These are phyloP conservation scores for Candida frijolesensis DNA, from an alignment of 1,139 yeast species.

Conservation along the genomic window DNA sequence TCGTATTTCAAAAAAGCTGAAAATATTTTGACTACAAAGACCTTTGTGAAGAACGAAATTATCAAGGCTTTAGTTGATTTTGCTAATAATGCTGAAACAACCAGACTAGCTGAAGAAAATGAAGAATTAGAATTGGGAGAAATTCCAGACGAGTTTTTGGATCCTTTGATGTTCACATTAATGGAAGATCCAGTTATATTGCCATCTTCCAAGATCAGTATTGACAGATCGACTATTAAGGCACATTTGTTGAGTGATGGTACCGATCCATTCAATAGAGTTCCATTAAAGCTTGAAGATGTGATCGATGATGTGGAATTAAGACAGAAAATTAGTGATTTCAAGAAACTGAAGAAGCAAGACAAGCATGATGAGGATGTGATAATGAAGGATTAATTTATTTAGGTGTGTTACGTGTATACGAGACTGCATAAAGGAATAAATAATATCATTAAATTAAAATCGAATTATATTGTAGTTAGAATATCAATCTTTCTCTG, in stretches of 20 bases:
- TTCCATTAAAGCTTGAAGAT: slow-evolving; percentile 87
- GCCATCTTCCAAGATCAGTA: slow-evolving; percentile 81
- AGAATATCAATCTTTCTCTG: too few relatives aligned
- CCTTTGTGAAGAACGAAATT: slow-evolving; percentile 53
- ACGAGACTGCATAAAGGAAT: background rate
- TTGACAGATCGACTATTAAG: slow-evolving; percentile 89
- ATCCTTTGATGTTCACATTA: slow-evolving; percentile 92
- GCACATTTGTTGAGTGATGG: slow-evolving; percentile 93
- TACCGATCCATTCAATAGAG: slow-evolving; percentile 95
- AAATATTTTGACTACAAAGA: slow-evolving; percentile 60
- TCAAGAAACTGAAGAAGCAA: slow-evolving; percentile 44
- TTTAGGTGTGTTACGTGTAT: background rate
- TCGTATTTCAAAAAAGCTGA: slow-evolving; percentile 71
- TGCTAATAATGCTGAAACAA: slow-evolving; percentile 63
- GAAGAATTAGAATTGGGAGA: slow-evolving; percentile 91
- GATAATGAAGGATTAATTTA: slow-evolving; percentile 19
- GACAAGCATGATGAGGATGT: slow-evolving; percentile 20
- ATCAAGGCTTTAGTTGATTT: slow-evolving; percentile 56
- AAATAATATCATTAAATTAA: background rate
- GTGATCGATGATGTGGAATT: slow-evolving; percentile 76
- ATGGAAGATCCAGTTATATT: slow-evolving; percentile 96
- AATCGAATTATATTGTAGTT: background rate
- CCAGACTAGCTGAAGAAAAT: slow-evolving; percentile 66
- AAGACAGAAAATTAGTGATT: slow-evolving; percentile 60
- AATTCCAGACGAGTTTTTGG: slow-evolving; percentile 93